Base-by-base conservation (phyloP, 805 yeast genomes). In the Ogataea siamensis region DNA sequence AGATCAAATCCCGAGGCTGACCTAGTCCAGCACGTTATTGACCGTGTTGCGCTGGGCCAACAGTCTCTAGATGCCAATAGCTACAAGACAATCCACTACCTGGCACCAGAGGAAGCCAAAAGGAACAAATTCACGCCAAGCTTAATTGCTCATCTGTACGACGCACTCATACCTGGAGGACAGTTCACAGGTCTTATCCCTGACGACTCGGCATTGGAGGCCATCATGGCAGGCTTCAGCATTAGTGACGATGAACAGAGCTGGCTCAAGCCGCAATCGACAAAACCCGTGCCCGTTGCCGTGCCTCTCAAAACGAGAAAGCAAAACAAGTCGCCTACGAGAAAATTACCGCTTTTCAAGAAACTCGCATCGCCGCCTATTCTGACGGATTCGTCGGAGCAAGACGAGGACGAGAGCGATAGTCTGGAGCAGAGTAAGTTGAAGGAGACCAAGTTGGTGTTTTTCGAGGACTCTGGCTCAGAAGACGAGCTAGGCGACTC, bases 211-310 rank as follows among this genome's bases (percentile, higher is more conserved):
- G 66, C 64, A 32, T 57, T 86, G 37, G 83, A 80, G 50, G 89
- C 80, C 17, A 66, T 84, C 36, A 70, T 80, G 68, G 69, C 72
- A 21, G 91, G 89, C 0, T 81, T 84, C 46, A 62, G 75, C n/a
- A 63, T 70, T 5, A 51, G 46, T 11, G 58, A 57, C 16, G 64
- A 56, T 18, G 70, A 64, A 17, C 62, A 68, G 17, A 53, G 51
- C 28, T 84, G 89, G 88, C 49, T 64, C 9, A 80, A 74, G 55
- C 83, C 84, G 5, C 65, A 60, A 9, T 26, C 39, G 10, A 15
- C 28, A 2, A 20, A 36, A 4, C 34, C 37, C 2, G 34, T 39
- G 11, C 11, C 49, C 1, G 56, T 48, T 8, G 37, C 51, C 7
- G 51, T 55, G 11, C 55, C 60, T 7, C 39, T 58, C 13, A 50